Evolutionary conservation across 2,329 filamentous ascomycete genomes (phyloP).

Genomic region (Venturia carpophila): DNA sequence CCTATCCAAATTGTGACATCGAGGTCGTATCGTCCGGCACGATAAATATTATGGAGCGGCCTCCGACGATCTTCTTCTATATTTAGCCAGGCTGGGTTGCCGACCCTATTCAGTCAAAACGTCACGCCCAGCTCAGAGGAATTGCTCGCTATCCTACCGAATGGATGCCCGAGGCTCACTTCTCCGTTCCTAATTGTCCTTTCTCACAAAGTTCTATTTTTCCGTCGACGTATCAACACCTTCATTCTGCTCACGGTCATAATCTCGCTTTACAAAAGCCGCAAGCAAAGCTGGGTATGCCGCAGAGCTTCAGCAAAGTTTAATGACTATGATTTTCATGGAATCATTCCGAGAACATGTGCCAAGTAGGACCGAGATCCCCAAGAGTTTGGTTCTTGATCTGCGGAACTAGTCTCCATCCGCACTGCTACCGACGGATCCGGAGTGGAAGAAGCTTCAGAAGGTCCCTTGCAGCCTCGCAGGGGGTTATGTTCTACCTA

Average conservation of each 20-base stretch:
- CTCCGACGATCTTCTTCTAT: neutral
- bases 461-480: no score
- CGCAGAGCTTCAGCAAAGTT: neutral
- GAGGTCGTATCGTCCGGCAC: neutral
- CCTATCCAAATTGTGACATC: neutral
- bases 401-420: neutral
- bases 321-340: neutral
- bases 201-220: neutral
- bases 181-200: neutral
- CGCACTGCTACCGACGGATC: neutral
- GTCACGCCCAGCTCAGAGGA: neutral
- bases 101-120: neutral
- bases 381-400: neutral
- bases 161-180: neutral
- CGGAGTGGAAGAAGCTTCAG: neutral
- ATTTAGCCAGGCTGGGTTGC: neutral
- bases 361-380: neutral
- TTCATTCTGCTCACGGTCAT: neutral
- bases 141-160: neutral
- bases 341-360: neutral
- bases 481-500: neutral
- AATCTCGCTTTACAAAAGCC: neutral
- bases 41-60: neutral
- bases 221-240: neutral
- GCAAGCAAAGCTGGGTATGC: neutral